Conservation (phyloP, 495 filamentous ascomycete species). For the Aspergillus sparsus region DNA sequence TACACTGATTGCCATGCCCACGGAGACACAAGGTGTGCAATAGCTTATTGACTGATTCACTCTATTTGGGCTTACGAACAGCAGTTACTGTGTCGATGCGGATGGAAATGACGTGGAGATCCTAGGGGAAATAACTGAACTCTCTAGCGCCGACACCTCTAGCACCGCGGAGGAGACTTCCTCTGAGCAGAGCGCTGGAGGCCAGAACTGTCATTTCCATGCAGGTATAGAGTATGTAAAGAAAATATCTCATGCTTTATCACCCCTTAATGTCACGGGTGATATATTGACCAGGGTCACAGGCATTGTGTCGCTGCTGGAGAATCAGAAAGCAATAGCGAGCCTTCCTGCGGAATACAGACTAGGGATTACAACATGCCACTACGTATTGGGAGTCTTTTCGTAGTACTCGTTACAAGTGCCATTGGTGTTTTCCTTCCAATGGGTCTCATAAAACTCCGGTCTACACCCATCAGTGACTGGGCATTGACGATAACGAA, state of each 20-base stretch:
- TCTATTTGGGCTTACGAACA: neutral
- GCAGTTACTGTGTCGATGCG: conserved; percentile 49
- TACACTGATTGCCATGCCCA: conserved; percentile 57
- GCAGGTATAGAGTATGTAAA: conserved; percentile 59
- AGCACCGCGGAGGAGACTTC: conserved; percentile 15
- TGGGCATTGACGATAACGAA: conserved; percentile 54
- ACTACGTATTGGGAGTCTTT: conserved; percentile 60
- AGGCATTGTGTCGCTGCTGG: conserved; percentile 52
- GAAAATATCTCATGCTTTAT: neutral
- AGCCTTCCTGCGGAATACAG: conserved; percentile 40
- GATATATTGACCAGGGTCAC: neutral
- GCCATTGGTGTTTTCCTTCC: conserved; percentile 48
- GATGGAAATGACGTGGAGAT: conserved; percentile 50
- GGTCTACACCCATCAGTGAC: conserved; percentile 39
- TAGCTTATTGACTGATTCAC: neutral
- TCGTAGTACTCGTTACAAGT: conserved; percentile 57
- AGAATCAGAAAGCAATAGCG: conserved; percentile 31
- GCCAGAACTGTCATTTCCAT: conserved; percentile 60
- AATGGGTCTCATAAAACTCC: conserved; percentile 37
- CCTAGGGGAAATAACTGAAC: conserved; percentile 27
- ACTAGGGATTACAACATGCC: conserved; percentile 59
- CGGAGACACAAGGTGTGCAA: conserved; percentile 45
- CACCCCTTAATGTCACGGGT: neutral
- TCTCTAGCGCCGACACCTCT: conserved; percentile 19
- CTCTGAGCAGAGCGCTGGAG: conserved; percentile 1